phyloP scores from a whole-genome alignment of 306 rosid species.

The Pterocarpus macrocarpus region DNA sequence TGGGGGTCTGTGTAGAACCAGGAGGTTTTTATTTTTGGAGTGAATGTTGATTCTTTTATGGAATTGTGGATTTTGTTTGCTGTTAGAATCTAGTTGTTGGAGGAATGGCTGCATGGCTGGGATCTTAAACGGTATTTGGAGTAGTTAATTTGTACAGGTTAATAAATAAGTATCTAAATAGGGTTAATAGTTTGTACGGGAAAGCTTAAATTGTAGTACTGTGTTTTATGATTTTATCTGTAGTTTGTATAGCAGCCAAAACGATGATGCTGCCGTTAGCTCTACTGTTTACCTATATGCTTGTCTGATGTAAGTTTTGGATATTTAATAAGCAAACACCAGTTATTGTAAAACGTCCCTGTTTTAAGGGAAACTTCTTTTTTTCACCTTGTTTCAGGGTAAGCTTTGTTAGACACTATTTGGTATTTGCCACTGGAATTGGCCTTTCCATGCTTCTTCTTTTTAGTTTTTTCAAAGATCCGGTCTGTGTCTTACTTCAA shows the following conservation, averaged over 20 bases:
- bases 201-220: neutral
- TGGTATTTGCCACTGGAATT: neutral
- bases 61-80: neutral
- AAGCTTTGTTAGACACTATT: neutral
- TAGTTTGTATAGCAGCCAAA: neutral
- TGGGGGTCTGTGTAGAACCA: neutral
- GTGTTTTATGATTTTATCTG: neutral
- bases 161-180: neutral
- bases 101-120: neutral
- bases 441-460: conserved; percentile 13
- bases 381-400: neutral
- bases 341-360: neutral
- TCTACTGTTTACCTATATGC: neutral
- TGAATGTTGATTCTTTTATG: neutral
- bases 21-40: neutral
- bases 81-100: neutral
- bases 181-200: neutral
- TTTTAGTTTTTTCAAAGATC: neutral
- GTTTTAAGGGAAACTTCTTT: neutral
- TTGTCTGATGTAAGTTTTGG: neutral
- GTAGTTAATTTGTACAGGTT: neutral
- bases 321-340: neutral
- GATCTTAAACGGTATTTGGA: conserved; percentile 7
- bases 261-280: neutral
- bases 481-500: neutral